Evolutionary conservation across 2,329 filamentous ascomycete genomes (phyloP), one percentile per base, ranked within the genome.

Genomic region (Beauveria varroae): DNA sequence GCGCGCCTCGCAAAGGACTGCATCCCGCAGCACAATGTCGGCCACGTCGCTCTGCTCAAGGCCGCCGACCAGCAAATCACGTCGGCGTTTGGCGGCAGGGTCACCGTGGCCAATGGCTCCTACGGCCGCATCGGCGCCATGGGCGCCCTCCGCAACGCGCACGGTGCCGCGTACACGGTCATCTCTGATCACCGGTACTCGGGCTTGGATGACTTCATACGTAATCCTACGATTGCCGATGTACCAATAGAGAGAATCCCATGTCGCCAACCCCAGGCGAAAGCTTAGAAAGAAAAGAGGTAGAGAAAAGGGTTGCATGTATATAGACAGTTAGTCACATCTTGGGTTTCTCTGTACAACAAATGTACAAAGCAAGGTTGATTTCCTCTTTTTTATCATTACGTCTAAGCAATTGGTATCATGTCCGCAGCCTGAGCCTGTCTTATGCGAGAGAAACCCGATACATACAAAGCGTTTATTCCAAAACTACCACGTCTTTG

Each of bases 1-100:
- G 86, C 86, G 18, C 82, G 81, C 61, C 70, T 83, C 52, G 81
- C 80, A 64, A 71, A 78, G 63, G 81, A 95, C 64, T 96, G 92
- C 70, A 95, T 99, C 65, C 93, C 95, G 12, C 95, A 99, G 75
- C 96, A 96, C 72, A 83, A 81, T 0, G 86, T 96, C 1, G 91
- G 91, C 41, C 93, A 98, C 73, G 74, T 83, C 28, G 73, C 77
- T 9, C 81, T 83, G 63, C 84, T 96, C 34, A 77, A 75, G 74
- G 24, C 70, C 2, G 82, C 86, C 1, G 80, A 87, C 67, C 68
- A 74, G 2, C 78, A 86, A 57, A 78, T 91, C 5, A 69, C 74
- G 37, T 63, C 75, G 3, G 74, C 77, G 5, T 96, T 87, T 71
- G 72, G 79, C 9, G 86, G 87, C 16, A 78, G 81, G 14, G 75